Percentiles rank a stretch among this genome's conserved stretches.
Conservation (phyloP, 768 basidiomycete species). For the Rhodotorula paludigena region DNA sequence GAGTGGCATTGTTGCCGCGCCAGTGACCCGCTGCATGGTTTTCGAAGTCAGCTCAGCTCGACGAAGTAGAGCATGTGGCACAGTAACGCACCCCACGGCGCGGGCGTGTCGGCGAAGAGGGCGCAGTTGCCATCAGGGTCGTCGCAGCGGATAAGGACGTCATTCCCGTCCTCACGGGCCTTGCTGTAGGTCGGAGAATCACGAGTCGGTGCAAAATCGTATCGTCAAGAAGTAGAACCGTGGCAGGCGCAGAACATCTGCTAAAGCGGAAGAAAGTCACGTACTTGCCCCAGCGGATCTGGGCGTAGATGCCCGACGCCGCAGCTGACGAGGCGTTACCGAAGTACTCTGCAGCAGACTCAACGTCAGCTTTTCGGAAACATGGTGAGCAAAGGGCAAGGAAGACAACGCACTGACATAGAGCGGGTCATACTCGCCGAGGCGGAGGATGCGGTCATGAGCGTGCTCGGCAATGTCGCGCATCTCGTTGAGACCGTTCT, state of each 20-base stretch:
- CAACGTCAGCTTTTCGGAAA: not conserved
- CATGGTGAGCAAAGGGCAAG: too few species aligned
- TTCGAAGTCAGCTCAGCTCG: too few species aligned
- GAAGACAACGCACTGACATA: not conserved
- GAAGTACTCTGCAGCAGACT: slow-evolving; percentile 3
- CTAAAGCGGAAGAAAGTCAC: not conserved
- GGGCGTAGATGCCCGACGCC: slow-evolving; percentile 21
- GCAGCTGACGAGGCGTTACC: slow-evolving; percentile 19
- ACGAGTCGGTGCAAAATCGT: not conserved
- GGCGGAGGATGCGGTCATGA: slow-evolving; percentile 21
- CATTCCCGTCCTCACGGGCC: not conserved
- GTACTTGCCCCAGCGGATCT: slow-evolving; percentile 23
- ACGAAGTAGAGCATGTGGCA: too few species aligned
- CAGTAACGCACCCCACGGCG: slow-evolving; percentile 20
- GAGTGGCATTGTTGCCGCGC: slow-evolving; percentile 19
- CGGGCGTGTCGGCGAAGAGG: slow-evolving; percentile 1
- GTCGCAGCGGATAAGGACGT: not conserved
- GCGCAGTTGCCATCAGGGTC: slow-evolving; percentile 8
- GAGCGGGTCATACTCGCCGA: slow-evolving; percentile 22
- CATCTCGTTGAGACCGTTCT: slow-evolving; percentile 31
- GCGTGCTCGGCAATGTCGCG: slow-evolving; percentile 20
- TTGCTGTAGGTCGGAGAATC: not conserved
- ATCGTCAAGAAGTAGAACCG: not conserved
- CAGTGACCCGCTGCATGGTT: slow-evolving; percentile 27
- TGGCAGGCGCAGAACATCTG: not conserved